phyloP scores from a whole-genome alignment of 768 basidiomycete genomes.

The Amylocystis lapponica region DNA sequence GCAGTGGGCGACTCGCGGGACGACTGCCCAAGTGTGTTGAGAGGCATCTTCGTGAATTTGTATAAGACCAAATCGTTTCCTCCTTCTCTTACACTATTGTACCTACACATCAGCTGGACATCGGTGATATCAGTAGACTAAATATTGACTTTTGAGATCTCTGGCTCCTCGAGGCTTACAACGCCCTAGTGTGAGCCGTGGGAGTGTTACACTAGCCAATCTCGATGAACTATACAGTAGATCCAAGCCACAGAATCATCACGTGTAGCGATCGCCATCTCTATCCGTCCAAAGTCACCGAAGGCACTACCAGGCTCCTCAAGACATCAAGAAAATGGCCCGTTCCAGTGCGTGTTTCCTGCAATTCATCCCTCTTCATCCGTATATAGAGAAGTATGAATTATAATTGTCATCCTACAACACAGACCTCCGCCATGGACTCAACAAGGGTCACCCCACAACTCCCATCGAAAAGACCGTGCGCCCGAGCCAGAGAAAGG shows the following conservation, averaged over 20 bases:
- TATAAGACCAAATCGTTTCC: conserved; percentile 5
- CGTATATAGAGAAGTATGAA: neutral
- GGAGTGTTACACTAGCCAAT: too few species aligned
- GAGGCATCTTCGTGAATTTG: conserved; percentile 11
- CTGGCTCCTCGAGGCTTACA: too few species aligned
- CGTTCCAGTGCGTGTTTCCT: conserved; percentile 57
- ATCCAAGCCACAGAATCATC: conserved; percentile 16
- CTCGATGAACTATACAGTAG: conserved; percentile 14
- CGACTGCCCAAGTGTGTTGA: conserved; percentile 29
- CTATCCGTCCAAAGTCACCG: conserved; percentile 13
- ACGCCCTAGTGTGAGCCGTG: too few species aligned
- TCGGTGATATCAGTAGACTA: too few species aligned
- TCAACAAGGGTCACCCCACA: conserved; percentile 86
- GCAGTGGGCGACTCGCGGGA: conserved; percentile 31
- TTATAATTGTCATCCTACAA: neutral
- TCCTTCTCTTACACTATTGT: neutral
- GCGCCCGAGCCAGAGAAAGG: conserved; percentile 90
- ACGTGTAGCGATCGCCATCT: conserved; percentile 16
- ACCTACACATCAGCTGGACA: too few species aligned
- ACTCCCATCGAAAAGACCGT: conserved; percentile 70
- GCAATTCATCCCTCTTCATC: neutral
- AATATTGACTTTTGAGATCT: too few species aligned
- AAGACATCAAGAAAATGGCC: conserved; percentile 66
- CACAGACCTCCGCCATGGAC: conserved; percentile 78
- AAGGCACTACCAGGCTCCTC: conserved; percentile 30